These are phyloP conservation scores for Alternaria tenuissima DNA, from an alignment of 2,329 filamentous ascomycete species.

Conservation along the genomic window DNA sequence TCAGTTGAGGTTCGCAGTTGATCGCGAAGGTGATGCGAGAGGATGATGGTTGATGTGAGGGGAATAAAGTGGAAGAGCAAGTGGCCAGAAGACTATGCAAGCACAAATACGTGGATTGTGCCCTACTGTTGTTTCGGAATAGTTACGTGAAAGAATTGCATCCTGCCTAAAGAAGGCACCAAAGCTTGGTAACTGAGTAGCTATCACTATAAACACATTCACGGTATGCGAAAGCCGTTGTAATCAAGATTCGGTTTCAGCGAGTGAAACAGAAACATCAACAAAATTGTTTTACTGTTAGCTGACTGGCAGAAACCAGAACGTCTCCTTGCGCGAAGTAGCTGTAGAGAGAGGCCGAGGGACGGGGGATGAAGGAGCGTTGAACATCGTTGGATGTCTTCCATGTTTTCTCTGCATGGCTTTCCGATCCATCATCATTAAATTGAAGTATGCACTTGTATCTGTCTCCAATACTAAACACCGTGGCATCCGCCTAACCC, in stretches of 20 bases:
- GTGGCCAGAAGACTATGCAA: not conserved
- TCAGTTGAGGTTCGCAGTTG: not conserved
- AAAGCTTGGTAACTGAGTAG: not conserved
- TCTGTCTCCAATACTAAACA: too few species aligned
- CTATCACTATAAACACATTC: not conserved
- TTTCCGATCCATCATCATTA: too few species aligned
- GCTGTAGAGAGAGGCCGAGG: not conserved
- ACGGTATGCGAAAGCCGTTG: not conserved
- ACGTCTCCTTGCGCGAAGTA: not conserved
- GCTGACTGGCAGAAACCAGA: not conserved
- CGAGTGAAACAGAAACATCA: not conserved
- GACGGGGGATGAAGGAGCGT: not conserved
- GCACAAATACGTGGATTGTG: not conserved
- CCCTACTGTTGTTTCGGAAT: not conserved
- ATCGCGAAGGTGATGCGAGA: not conserved
- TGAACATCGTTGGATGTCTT: not conserved
- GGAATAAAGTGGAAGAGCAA: not conserved
- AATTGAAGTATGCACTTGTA: too few species aligned
- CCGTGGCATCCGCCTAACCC: too few species aligned
- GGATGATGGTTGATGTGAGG: not conserved
- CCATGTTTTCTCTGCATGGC: too few species aligned
- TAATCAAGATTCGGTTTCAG: not conserved
- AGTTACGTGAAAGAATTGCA: not conserved
- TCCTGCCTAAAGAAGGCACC: not conserved
- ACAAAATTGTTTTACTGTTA: too few species aligned